phyloP scores from a whole-genome alignment of 768 basidiomycete genomes.

The Leccinum aurantiacum region DNA sequence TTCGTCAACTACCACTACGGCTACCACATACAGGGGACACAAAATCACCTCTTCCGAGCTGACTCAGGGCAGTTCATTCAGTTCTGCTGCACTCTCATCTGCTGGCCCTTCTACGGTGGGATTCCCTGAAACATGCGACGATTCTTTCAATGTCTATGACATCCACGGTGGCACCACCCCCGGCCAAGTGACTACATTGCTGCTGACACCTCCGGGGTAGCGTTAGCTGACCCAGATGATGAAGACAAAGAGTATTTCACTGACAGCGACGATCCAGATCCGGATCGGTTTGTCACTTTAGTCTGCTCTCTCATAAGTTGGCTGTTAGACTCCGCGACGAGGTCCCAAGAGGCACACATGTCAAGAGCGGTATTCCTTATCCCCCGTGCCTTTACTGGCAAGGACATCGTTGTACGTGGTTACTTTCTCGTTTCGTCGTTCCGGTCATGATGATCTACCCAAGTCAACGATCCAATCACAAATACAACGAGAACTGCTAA shows the following conservation, averaged over 20 bases:
- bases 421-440: neutral
- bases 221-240: conserved; percentile 28
- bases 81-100: conserved; percentile 20
- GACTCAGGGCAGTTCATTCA: conserved; percentile 15
- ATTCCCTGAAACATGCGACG: conserved; percentile 17
- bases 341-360: conserved; percentile 82
- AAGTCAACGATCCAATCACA: conserved; percentile 87
- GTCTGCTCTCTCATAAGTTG: conserved; percentile 75
- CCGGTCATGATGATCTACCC: conserved; percentile 9
- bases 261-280: conserved; percentile 64
- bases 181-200: conserved; percentile 20
- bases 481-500: conserved; percentile 80
- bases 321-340: conserved; percentile 89
- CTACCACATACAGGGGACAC: conserved; percentile 22
- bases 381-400: conserved; percentile 87
- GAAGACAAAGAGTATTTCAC: conserved; percentile 34
- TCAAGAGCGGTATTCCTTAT: conserved; percentile 92
- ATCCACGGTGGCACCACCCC: conserved; percentile 18
- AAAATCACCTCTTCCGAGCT: conserved; percentile 20
- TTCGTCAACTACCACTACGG: conserved; percentile 25
- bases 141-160: conserved; percentile 20
- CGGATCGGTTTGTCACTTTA: conserved; percentile 80
- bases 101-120: conserved; percentile 26
- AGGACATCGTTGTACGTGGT: conserved; percentile 84
- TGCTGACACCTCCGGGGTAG: conserved; percentile 16